Evolutionary conservation across 2,329 filamentous ascomycete species (phyloP).

Genomic region (Iodosphaeria phyllophila): DNA sequence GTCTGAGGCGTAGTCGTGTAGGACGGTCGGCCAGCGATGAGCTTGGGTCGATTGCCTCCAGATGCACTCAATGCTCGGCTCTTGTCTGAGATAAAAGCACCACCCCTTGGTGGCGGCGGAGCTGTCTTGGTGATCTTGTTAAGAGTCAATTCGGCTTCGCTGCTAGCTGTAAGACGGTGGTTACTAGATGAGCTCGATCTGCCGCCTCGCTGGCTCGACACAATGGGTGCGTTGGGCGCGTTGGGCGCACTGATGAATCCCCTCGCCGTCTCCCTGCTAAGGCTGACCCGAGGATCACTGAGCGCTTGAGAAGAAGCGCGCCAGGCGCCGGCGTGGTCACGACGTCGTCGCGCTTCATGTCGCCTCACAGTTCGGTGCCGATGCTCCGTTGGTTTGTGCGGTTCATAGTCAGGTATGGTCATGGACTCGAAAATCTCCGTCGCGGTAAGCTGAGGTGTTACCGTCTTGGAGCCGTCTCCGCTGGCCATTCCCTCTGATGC

Average conservation of each 20-base stretch:
- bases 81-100: slow-evolving; percentile 11
- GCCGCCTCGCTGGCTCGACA: slow-evolving; percentile 2
- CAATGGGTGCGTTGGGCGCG: slow-evolving; percentile 1
- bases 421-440: slow-evolving; percentile 14
- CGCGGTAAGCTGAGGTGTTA: slow-evolving; percentile 10
- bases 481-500: slow-evolving; percentile 1
- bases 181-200: slow-evolving; percentile 10
- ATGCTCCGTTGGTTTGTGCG: slow-evolving; percentile 9
- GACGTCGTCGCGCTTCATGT: slow-evolving; percentile 20
- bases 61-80: slow-evolving; percentile 6
- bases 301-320: slow-evolving; percentile 17
- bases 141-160: slow-evolving; percentile 23
- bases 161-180: slow-evolving; percentile 14
- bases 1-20: slow-evolving; percentile 14
- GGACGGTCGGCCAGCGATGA: slow-evolving; percentile 13
- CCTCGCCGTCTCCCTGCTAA: slow-evolving; percentile 20
- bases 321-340: slow-evolving; percentile 24
- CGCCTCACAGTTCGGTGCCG: slow-evolving; percentile 22
- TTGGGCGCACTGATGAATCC: slow-evolving; percentile 14
- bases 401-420: slow-evolving; percentile 12
- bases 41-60: slow-evolving; percentile 8
- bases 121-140: slow-evolving; percentile 20
- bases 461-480: slow-evolving; percentile 12
- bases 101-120: slow-evolving; percentile 12
- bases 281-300: slow-evolving; percentile 20